These are phyloP conservation scores for Sanghuangporus weigelae DNA, from an alignment of 1,284 basidiomycete species.

Conservation along the genomic window DNA sequence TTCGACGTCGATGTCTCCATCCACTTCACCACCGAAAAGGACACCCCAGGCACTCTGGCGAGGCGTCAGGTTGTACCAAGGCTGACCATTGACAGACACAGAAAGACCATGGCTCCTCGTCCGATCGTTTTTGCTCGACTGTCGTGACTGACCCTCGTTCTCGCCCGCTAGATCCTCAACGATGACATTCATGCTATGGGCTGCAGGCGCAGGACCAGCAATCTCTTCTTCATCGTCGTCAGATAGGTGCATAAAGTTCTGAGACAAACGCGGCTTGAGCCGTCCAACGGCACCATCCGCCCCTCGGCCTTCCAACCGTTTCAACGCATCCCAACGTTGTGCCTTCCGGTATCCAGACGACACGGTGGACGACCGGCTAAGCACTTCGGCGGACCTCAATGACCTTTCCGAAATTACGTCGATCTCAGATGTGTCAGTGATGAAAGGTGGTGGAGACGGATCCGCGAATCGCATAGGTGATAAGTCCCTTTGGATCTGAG, in stretches of 20 bases:
- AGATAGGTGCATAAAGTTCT: constrained; percentile 23
- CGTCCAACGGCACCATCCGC: constrained; percentile 20
- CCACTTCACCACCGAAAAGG: constrained; percentile 14
- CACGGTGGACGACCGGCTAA: constrained; percentile 22
- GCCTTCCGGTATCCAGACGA: constrained; percentile 24
- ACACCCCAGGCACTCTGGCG: constrained; percentile 12
- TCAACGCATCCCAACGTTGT: constrained; percentile 49
- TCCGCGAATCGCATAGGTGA: constrained; percentile 16
- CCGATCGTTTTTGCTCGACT: neutral
- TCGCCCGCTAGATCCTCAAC: constrained; percentile 21
- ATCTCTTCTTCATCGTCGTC: constrained; percentile 29
- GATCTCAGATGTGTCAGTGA: neutral
- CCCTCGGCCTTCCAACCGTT: constrained; percentile 54
- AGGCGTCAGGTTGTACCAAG: constrained; percentile 12
- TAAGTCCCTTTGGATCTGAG: constrained; percentile 1
- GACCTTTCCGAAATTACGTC: constrained; percentile 4
- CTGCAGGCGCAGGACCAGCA: constrained; percentile 16
- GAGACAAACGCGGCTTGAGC: constrained; percentile 19
- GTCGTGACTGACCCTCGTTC: constrained; percentile 26
- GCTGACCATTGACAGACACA: constrained; percentile 10
- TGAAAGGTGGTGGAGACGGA: constrained; percentile 17
- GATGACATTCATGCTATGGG: constrained; percentile 9
- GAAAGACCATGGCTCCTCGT: constrained; percentile 1
- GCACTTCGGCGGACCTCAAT: constrained; percentile 1
- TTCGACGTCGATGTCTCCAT: constrained; percentile 10